Conservation (phyloP, 163 green algal genomes). For the Chloromonas sp. region DNA sequence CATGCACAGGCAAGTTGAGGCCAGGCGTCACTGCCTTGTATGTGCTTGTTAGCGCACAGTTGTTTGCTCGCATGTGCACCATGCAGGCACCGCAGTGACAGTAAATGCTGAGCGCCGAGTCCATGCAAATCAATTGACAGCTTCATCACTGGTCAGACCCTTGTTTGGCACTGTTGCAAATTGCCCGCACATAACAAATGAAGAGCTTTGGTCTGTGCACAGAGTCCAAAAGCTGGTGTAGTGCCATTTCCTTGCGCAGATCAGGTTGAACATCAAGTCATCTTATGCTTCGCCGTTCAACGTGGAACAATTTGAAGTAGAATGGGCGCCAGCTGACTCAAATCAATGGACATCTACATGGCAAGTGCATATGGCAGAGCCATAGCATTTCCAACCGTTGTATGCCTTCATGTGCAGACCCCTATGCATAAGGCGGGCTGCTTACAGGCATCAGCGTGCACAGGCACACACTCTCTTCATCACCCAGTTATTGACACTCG, state of each 20-base stretch:
- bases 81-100: too few relatives aligned
- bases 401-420: not conserved
- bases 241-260: conserved; percentile 8
- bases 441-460: not conserved
- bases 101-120: too few relatives aligned
- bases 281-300: conserved; percentile 28
- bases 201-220: too few relatives aligned
- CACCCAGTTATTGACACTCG: too few relatives aligned
- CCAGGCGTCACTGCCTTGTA: not conserved
- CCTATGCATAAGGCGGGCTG: not conserved
- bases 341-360: not conserved
- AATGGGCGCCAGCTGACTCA: conserved; percentile 14
- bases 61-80: too few relatives aligned
- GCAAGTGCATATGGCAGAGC: not conserved
- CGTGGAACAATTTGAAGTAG: conserved; percentile 30
- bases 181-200: too few relatives aligned
- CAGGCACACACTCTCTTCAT: not conserved
- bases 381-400: not conserved
- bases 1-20: not conserved
- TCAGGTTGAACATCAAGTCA: conserved; percentile 23
- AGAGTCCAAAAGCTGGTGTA: not conserved
- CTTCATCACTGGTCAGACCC: too few relatives aligned
- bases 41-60: not conserved
- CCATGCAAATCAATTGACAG: too few relatives aligned
- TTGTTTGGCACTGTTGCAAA: too few relatives aligned